Conservation (phyloP, 148 eudicot genomes). For the Nepenthes mirabilis region DNA sequence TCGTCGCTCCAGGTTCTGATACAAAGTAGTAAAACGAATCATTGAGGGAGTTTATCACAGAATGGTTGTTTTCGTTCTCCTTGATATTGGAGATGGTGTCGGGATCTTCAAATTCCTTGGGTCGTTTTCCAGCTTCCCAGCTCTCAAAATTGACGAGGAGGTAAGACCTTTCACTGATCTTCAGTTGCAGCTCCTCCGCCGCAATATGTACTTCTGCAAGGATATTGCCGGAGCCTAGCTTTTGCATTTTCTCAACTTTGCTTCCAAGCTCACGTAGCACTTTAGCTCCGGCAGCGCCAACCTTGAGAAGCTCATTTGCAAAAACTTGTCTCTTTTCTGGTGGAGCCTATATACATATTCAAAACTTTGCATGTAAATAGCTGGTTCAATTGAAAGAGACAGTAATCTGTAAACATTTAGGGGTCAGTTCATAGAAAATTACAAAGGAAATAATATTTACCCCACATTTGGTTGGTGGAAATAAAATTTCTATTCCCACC, state of each 20-base stretch:
- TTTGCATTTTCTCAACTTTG: constrained; percentile 48
- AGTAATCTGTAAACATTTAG: no score
- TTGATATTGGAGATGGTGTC: constrained; percentile 17
- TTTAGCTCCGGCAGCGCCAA: constrained; percentile 44
- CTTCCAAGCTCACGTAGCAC: constrained; percentile 37
- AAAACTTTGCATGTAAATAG: no score
- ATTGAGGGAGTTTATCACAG: constrained; percentile 28
- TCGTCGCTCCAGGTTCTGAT: constrained; percentile 1
- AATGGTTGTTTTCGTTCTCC: constrained; percentile 13
- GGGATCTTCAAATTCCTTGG: constrained; percentile 32
- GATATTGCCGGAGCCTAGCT: constrained; percentile 20
- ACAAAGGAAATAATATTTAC: no score
- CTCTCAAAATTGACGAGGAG: constrained; percentile 33
- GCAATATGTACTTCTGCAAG: constrained; percentile 36
- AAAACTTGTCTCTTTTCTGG: constrained; percentile 36
- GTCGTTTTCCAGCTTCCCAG: constrained; percentile 33
- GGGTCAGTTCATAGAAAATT: no score
- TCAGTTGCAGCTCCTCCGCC: constrained; percentile 39
- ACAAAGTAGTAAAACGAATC: constrained; percentile 16
- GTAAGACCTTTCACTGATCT: constrained; percentile 36
- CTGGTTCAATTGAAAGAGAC: no score
- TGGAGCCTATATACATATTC: constrained; percentile 25
- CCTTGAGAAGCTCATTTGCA: constrained; percentile 26
- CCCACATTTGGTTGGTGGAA: no score
- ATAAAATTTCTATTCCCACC: no score